Evolutionary conservation across 78 protist species (phyloP), one percentile per base, ranked within the genome.

Genomic region (Dictyostelium firmibasis): DNA sequence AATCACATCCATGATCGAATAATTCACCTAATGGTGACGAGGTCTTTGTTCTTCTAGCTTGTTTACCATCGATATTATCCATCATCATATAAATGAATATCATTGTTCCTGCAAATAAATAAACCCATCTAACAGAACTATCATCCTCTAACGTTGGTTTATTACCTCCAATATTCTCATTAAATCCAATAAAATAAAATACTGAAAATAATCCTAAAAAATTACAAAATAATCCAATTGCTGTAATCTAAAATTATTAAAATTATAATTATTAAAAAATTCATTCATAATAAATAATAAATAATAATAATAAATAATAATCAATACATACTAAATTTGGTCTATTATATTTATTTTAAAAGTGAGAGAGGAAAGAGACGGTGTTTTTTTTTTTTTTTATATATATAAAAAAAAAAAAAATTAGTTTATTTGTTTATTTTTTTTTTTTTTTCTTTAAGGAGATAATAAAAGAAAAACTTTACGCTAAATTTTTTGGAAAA

Each of bases 1-100:
- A 83, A 74, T 83, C 91, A 14, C 91, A 81, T 75, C 96, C 96
- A 79, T 93, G 96, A 41, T 93, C 96, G 10, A 93, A 83, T 14
- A 83, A 41, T 36, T 93, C 96, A 0, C 96, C 96, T 2, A 93
- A 50, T 79, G 96, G 93, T 18, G 96, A 84, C 18, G 96, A 93
- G 18, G 96, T 81, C 25, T 79, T 79, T 2, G 96, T 93, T 69
- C 96, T 75, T 79, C 87, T 70, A 10, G 96, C 96, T 76, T 93
- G 96, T 76, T 93, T 93, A 57, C 96, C 96, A 79, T 93, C 96
- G 31, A 93, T 93, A 41, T 93, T 93, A 44, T 93, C 96, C 91
- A 93, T 76, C 91, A 86, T 93, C 81, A 86, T 57, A 83, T 93
- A 93, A 86, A 76, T 50, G 70, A 84, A 93, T 14, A 93, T 62